Evolutionary conservation across 192 early-diverging fungal genomes (phyloP), one percentile per base, ranked within the genome.

Genomic region (Jimgerdemannia lactiflua): DNA sequence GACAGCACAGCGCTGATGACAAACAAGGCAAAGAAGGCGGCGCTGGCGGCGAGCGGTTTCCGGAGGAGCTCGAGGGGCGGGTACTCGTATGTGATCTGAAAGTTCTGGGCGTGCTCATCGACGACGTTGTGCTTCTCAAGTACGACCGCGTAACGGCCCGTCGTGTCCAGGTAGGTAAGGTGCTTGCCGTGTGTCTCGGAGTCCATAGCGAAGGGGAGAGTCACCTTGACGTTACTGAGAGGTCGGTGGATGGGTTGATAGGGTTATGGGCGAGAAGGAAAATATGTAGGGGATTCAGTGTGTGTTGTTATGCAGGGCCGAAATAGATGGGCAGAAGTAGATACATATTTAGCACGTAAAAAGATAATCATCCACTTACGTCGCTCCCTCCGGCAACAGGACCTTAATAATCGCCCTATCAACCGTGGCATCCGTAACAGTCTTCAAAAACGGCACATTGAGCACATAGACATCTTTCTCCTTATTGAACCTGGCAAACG

Each of bases 381-480:
- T 77, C 3, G 96, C 94, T 43, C 98, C 97, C 75, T 99, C 97
- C 2, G 98, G 98, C 49, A 99, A 86, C 59, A 95, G 89, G 3
- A 98, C 78, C 2, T 83, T 90, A 11, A 99, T 77, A 75, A 87
- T 78, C 39, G 91, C 89, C 2, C 90, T 76, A 59, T 91, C 86
- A 43, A 94, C 87, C 0, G 90, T 85, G 7, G 92, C 87, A 64
- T 92, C 86, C 3, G 79, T 79, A 40, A 97, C 76, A 39, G 82
- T 79, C 3, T 88, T 90, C 14, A 94, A 83, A 75, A 97, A 91
- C 10, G 91, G 89, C 20, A 94, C 85, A 10, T 89, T 85, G 67
- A 98, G 85, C 4, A 87, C 77, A 75, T 92, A 92, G 9, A 82
- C 78, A 4, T 82, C 84, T 63, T 70, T 75, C 3, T 75, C 70